A percentile compares a stretch with the other conserved stretches of the same genome.
These are phyloP conservation scores for Saccharata proteae DNA, from an alignment of 2,329 filamentous ascomycete genomes.

Conservation along the genomic window DNA sequence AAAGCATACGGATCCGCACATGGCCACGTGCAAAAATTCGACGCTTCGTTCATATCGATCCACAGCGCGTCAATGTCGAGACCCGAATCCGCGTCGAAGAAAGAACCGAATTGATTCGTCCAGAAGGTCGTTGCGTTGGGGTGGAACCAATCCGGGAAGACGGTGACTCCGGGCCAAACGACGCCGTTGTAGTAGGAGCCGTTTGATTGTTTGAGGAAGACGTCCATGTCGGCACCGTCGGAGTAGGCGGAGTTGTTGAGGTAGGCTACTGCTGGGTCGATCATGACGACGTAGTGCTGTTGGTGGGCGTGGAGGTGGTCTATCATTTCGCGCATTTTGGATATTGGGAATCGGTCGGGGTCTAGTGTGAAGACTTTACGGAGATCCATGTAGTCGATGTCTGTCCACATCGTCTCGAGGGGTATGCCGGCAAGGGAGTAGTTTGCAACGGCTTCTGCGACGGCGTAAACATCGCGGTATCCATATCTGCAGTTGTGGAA, in stretches of 20 bases:
- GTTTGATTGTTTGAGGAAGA: slow-evolving; percentile 43
- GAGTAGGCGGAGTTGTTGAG: slow-evolving; percentile 45
- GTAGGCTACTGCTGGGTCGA: slow-evolving; percentile 52
- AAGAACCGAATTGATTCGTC: slow-evolving; percentile 52
- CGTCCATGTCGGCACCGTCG: slow-evolving; percentile 45
- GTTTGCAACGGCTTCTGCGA: slow-evolving; percentile 56
- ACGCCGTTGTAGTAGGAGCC: slow-evolving; percentile 47
- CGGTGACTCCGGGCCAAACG: slow-evolving; percentile 65
- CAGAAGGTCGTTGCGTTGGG: slow-evolving; percentile 54
- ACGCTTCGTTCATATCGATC: slow-evolving; percentile 31
- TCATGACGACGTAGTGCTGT: slow-evolving; percentile 66
- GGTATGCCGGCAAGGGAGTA: slow-evolving; percentile 55
- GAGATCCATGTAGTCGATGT: slow-evolving; percentile 57
- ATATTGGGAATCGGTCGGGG: slow-evolving; percentile 48
- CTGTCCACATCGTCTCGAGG: slow-evolving; percentile 62
- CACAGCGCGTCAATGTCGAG: slow-evolving; percentile 68
- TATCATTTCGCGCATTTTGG: slow-evolving; percentile 53
- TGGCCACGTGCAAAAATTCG: slow-evolving; percentile 27
- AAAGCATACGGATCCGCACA: slow-evolving; percentile 33
- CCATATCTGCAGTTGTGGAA: slow-evolving; percentile 43
- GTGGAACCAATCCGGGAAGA: slow-evolving; percentile 68
- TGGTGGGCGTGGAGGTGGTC: slow-evolving; percentile 52
- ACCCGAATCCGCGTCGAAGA: slow-evolving; percentile 52
- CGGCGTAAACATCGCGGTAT: slow-evolving; percentile 47
- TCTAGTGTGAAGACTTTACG: slow-evolving; percentile 54